Base-by-base conservation (phyloP, 306 rosid species). In the Benincasa hispida region DNA sequence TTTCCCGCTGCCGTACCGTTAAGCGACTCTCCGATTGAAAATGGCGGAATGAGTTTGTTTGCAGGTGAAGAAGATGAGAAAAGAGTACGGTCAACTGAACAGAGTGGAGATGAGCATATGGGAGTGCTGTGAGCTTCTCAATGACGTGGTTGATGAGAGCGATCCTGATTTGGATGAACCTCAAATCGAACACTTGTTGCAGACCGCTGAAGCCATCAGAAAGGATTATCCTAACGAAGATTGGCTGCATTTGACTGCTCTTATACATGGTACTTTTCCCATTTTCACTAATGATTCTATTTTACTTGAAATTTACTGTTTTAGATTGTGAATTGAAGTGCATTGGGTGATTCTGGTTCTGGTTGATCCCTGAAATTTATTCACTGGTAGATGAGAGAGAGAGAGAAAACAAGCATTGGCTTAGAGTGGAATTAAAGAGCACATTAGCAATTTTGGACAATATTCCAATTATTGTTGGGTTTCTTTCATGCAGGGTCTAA, bases 111-210 rank as follows among this genome's bases (percentile, higher is more conserved):
- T 92, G 97, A 87, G 91, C 74, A 88, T 92, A 25, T 92, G 96
- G 93, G 93, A 92, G 48, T 90, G 96, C 68, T 90, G 93, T 82
- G 98, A 92, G 77, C 90, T 88, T 41, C 88, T 90, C 4, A 88
- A 88, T 78, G 91, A 90, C 48, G 93, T 92, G 65, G 92, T 90
- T 58, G 98, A 92, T 72, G 98, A 90, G 69, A 87, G 96, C 77
- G 97, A 92, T 37, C 97, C 93, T 21, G 97, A 90, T 62, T 87
- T 92, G 80, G 98, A 92, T 47, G 92, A 90, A 47, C 96, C 96
- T 75, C 92, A 92, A 45, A 90, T 90, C 66, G 84, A 87, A 54
- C 96, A 92, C 81, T 87, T 90, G 85, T 85, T 90, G 19, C 96
- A 92, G 61, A 88, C 96, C 0, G 92, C 98, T 77, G 98, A 90